Evolutionary conservation across 2,329 filamentous ascomycete genomes (phyloP), one percentile per base, ranked within the genome.

Genomic region (Colletotrichum melonis): DNA sequence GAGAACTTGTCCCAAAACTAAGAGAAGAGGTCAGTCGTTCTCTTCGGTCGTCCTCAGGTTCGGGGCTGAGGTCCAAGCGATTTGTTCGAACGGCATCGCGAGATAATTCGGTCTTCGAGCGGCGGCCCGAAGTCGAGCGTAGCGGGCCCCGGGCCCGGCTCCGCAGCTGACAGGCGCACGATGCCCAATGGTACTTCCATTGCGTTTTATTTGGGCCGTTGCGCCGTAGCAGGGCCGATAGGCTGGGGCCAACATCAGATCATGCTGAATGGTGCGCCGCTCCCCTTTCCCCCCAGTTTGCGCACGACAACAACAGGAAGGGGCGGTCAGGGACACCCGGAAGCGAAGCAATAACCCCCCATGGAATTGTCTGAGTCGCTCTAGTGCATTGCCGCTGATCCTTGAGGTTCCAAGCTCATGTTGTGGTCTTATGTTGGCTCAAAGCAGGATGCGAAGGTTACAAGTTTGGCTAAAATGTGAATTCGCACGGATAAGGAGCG

Each of bases 171-270:
- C 28, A 54, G 30, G 38, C 42, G 59, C 24, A 30, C 26, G 35
- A 26, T 28, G 22, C n/a, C 3, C 42, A 7, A 16, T 16, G 26
- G 26, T n/a, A 49, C n/a, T 30, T 11, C 32, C 32, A 35, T 35
- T 19, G 12, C 24, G 6, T 4, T 30, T 35, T 4, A 30, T 52
- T 63, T n/a, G 9, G 42, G 22, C 42, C 42, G 42, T 63, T n/a
- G 28, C 58, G 42, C 66, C 69, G 69, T 38, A 59, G 65, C 65
- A 59, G 60, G 58, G 66, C 65, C 66, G 65, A 72, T n/a, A n/a
- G 57, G n/a, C 32, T 55, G n/a, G n/a, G 11, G 32, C 12, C 42
- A 69, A 12, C 35, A 72, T 69, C 66, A 69, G 66, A 63, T 55
- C 69, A 69, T 69, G 30, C 28, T 2, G 46, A 26, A 35, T 26